Conservation (phyloP, 352 stramenopile species). For the Globisporangium acanthophoron region DNA sequence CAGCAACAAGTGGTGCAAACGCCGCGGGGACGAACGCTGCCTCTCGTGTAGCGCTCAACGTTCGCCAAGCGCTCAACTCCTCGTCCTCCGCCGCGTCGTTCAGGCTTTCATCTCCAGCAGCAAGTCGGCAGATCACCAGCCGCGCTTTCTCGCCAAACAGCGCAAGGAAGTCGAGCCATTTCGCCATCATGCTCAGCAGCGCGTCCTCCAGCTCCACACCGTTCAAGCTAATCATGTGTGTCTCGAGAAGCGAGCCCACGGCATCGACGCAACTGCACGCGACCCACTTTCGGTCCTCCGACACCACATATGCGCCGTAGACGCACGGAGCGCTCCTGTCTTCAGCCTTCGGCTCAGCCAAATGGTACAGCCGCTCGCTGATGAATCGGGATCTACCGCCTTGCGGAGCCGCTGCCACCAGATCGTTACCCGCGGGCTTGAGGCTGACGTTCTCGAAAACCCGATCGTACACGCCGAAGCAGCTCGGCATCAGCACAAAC, state of each 20-base stretch:
- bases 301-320: slow-evolving; percentile 52
- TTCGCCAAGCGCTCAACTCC: slow-evolving; percentile 36
- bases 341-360: slow-evolving; percentile 19
- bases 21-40: slow-evolving; percentile 24
- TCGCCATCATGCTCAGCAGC: slow-evolving; percentile 37
- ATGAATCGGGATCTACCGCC: slow-evolving; percentile 30
- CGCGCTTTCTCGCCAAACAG: slow-evolving; percentile 48
- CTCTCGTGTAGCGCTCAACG: slow-evolving; percentile 23
- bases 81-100: slow-evolving; percentile 18
- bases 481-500: slow-evolving; percentile 44
- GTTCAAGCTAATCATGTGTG: slow-evolving; percentile 31
- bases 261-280: slow-evolving; percentile 47
- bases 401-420: neutral
- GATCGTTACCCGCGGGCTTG: slow-evolving; percentile 22
- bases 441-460: slow-evolving; percentile 54
- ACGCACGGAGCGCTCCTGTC: slow-evolving; percentile 17
- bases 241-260: slow-evolving; percentile 56
- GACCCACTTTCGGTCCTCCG: slow-evolving; percentile 55
- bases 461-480: slow-evolving; percentile 65
- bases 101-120: neutral
- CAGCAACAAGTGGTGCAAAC: slow-evolving; percentile 31
- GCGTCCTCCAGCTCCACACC: slow-evolving; percentile 23
- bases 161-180: slow-evolving; percentile 47
- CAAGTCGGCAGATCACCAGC: slow-evolving; percentile 41
- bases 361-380: slow-evolving; percentile 58